A percentile compares a stretch with the other conserved stretches of the same genome.
phyloP scores from a whole-genome alignment of 768 basidiomycete species.

The Amyloporia xantha region DNA sequence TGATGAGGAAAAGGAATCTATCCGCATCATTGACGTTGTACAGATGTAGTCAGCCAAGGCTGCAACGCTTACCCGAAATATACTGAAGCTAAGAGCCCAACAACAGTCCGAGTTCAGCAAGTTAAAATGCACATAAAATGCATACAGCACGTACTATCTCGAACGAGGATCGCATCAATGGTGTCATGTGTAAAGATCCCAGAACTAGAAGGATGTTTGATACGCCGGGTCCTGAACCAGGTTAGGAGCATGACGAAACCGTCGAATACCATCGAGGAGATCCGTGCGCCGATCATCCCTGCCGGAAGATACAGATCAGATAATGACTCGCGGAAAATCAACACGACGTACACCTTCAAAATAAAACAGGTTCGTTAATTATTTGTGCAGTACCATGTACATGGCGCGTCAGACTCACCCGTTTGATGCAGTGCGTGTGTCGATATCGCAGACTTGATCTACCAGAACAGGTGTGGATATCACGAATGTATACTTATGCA shows the following conservation, averaged over 20 bases:
- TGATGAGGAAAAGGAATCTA: constrained; percentile 2
- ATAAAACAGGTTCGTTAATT: neutral
- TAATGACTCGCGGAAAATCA: neutral
- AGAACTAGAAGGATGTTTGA: neutral
- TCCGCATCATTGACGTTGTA: neutral
- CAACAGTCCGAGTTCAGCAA: neutral
- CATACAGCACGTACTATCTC: constrained; percentile 1
- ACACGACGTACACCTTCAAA: constrained; percentile 2
- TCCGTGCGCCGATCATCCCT: constrained; percentile 12
- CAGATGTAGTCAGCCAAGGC: neutral
- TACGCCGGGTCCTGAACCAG: constrained; percentile 11
- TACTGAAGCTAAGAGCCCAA: neutral
- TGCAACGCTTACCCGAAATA: constrained; percentile 1
- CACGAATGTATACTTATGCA: neutral
- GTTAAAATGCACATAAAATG: neutral
- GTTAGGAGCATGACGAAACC: constrained; percentile 12
- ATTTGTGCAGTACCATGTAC: neutral
- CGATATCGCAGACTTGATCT: constrained; percentile 1
- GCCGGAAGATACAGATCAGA: neutral
- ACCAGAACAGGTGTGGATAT: neutral
- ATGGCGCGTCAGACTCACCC: too few relatives aligned
- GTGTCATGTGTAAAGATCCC: neutral
- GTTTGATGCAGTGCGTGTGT: constrained; percentile 1
- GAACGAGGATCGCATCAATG: neutral
- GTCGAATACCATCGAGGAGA: constrained; percentile 11